Evolutionary conservation across 352 stramenopile species (phyloP).

Genomic region (Phytophthora megakarya): DNA sequence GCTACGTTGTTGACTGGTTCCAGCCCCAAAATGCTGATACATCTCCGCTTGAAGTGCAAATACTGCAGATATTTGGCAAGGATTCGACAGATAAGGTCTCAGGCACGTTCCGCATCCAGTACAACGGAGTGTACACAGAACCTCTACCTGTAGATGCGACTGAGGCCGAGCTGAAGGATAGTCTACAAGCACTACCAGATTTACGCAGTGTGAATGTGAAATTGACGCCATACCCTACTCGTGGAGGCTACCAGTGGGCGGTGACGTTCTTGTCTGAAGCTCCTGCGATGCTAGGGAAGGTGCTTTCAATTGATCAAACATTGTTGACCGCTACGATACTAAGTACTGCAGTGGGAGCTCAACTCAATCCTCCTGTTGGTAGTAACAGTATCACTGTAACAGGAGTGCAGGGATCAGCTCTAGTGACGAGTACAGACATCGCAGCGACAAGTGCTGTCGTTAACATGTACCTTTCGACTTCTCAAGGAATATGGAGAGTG

Average conservation of each 20-base stretch:
- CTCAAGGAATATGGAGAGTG: constrained; percentile 55
- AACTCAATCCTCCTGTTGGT: constrained; percentile 53
- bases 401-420: constrained; percentile 34
- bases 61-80: constrained; percentile 66
- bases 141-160: constrained; percentile 57
- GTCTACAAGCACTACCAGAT: constrained; percentile 55
- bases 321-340: constrained; percentile 46
- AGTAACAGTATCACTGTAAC: constrained; percentile 38
- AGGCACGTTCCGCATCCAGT: constrained; percentile 83
- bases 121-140: constrained; percentile 52
- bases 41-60: constrained; percentile 61
- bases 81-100: constrained; percentile 40
- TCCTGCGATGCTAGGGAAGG: constrained; percentile 45
- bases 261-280: constrained; percentile 76
- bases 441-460: constrained; percentile 37
- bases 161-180: constrained; percentile 67
- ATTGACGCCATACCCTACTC: constrained; percentile 42
- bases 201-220: constrained; percentile 83
- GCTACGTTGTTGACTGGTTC: constrained; percentile 82
- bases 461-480: constrained; percentile 64
- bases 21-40: constrained; percentile 39
- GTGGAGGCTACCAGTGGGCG: constrained; percentile 73
- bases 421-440: constrained; percentile 49
- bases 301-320: constrained; percentile 42
- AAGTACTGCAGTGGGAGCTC: constrained; percentile 41